A percentile compares a stretch with the other conserved stretches of the same genome.
Evolutionary conservation across 1,284 basidiomycete genomes (phyloP).

Genomic region (Ustilago cynodontis): DNA sequence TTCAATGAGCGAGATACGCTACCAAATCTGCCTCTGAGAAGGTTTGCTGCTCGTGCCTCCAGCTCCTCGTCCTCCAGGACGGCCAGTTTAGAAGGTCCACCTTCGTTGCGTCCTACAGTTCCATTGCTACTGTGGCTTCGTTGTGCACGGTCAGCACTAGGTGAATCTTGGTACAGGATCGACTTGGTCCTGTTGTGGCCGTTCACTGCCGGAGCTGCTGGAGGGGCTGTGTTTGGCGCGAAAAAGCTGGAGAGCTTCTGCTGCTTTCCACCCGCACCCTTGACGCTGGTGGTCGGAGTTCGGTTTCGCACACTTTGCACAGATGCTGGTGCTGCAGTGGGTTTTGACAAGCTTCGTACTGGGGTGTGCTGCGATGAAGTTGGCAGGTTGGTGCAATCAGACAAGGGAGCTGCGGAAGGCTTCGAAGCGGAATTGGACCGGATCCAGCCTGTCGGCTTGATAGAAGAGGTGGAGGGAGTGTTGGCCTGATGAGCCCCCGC

Average conservation of each 20-base stretch:
- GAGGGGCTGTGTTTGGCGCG: constrained; percentile 31
- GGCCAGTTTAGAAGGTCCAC: neutral
- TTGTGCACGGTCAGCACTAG: constrained; percentile 13
- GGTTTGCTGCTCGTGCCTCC: constrained; percentile 29
- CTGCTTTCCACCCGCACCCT: constrained; percentile 13
- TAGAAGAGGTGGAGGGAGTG: constrained; percentile 19
- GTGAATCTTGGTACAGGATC: constrained; percentile 12
- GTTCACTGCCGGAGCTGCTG: neutral
- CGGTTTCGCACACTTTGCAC: constrained; percentile 2
- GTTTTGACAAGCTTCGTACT: constrained; percentile 5
- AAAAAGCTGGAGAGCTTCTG: constrained; percentile 44
- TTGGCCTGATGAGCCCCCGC: neutral
- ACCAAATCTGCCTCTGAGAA: constrained; percentile 41
- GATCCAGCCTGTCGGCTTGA: constrained; percentile 50
- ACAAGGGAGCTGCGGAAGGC: constrained; percentile 5
- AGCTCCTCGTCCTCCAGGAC: constrained; percentile 33
- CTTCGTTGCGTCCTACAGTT: neutral
- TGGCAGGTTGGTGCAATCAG: constrained; percentile 28
- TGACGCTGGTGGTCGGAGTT: constrained; percentile 4
- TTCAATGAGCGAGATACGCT: constrained; percentile 37
- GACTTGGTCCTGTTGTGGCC: neutral
- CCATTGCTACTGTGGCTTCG: neutral
- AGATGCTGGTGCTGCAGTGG: neutral
- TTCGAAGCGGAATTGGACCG: constrained; percentile 24
- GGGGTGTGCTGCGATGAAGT: constrained; percentile 11